phyloP scores from a whole-genome alignment of 2,329 filamentous ascomycete species.

The Ilyonectria mors-panacis region DNA sequence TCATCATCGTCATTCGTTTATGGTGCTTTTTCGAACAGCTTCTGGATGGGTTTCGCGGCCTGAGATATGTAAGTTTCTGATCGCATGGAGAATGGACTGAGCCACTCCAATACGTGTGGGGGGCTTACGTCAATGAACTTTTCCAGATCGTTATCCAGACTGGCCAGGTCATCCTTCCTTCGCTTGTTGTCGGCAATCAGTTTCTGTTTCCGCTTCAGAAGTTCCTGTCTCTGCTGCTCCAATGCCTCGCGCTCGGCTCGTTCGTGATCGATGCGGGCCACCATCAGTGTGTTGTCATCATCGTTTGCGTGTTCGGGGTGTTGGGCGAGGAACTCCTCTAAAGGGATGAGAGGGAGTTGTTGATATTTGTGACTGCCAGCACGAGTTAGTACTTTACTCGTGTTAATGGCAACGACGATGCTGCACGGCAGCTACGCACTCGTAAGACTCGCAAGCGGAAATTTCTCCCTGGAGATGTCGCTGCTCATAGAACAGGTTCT shows the following conservation, averaged over 20 bases:
- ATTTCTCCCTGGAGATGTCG: conserved; percentile 93
- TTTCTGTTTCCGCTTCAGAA: conserved; percentile 77
- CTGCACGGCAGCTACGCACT: conserved; percentile 71
- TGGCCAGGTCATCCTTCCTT: conserved; percentile 92
- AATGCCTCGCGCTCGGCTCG: conserved; percentile 85
- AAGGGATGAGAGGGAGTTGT: conserved; percentile 85
- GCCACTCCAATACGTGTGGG: not conserved
- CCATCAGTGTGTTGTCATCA: conserved; percentile 87
- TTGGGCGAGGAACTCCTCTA: conserved; percentile 83
- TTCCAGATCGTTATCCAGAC: conserved; percentile 91
- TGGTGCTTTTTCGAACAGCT: conserved; percentile 83
- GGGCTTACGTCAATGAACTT: conserved; percentile 87
- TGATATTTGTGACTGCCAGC: conserved; percentile 86
- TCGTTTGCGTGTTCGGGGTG: conserved; percentile 82
- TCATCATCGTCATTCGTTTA: conserved; percentile 42
- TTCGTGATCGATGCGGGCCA: conserved; percentile 92
- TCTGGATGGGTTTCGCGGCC: conserved; percentile 91
- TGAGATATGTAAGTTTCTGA: conserved; percentile 53
- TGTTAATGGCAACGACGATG: not conserved
- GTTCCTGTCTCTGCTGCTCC: conserved; percentile 85
- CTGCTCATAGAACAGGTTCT: conserved; percentile 98
- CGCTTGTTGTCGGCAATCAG: conserved; percentile 85
- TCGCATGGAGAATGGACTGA: not conserved
- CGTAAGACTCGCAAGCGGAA: conserved; percentile 88
- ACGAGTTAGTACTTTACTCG: conserved; percentile 25